Evolutionary conservation across 306 rosid species (phyloP), one percentile per base, ranked within the genome.

Genomic region (Cicer judaicum): DNA sequence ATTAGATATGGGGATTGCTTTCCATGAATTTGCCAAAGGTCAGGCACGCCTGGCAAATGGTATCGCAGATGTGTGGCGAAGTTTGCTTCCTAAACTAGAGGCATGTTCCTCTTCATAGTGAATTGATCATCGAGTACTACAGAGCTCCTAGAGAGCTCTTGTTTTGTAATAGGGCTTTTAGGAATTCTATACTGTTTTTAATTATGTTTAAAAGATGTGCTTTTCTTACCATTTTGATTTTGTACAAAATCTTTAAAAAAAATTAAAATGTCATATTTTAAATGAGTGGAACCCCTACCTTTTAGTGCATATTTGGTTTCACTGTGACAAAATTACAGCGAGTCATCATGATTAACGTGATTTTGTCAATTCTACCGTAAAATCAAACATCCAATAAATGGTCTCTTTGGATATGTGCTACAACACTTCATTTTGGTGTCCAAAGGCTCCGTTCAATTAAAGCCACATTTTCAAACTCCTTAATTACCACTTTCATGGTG

Each of bases 41-140:
- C 99, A 95, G 86, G 97, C 97, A 4, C 95, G 92, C 56, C 83
- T 92, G 34, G 93, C 99, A 16, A 95, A 88, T 19, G 79, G 88
- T 40, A 88, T 92, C 55, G 99, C 98, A 2, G 95, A 87, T 52
- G 98, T 98, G 0, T 95, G 98, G 99, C 83, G 93, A 79, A 92
- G 98, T 85, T 90, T 95, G 73, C 89, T 92, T 61, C 99, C 99
- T 40, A 95, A 95, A 87, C 97, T 95, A 7, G 99, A 95, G 64
- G 82, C 89, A 16, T 85, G 90, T 73, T 85, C 93, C 44, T 64
- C 88, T 36, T 77, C 87, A 3, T 64, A 83, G 83, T 83, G 83
- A 64, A 36, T 64, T 82, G 46, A 71, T 57, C 8, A 38, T 41
- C 24, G 72, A 67, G 74, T 68, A 41, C 78, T 77, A 10, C 52